Conservation (phyloP, 225 moss, liverwort and hornwort species). For the Polytrichum commune region DNA sequence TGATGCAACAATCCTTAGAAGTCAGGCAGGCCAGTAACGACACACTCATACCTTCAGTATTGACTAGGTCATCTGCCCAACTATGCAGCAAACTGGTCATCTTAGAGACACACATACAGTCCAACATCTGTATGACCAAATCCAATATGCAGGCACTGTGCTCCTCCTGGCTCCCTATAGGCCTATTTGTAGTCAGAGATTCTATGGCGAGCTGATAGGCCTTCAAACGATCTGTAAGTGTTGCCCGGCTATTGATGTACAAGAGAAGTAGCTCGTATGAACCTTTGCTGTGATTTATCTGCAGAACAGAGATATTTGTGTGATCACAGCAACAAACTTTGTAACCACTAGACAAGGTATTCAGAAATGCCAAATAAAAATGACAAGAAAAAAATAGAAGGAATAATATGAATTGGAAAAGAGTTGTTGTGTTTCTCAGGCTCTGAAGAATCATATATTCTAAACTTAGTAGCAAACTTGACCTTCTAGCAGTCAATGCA, state of each 20-base stretch:
- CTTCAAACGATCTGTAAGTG: constrained; percentile 48
- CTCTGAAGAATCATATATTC: too few relatives aligned
- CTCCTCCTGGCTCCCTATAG: constrained; percentile 23
- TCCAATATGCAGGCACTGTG: constrained; percentile 66
- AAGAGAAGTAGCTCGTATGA: constrained; percentile 80
- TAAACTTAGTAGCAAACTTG: too few relatives aligned
- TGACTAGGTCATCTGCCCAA: constrained; percentile 60
- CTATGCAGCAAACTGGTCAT: constrained; percentile 21
- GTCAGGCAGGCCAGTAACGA: constrained; percentile 49
- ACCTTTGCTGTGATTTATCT: constrained; percentile 67
- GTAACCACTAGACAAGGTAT: too few relatives aligned
- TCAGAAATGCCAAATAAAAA: too few relatives aligned
- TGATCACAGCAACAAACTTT: constrained; percentile 6
- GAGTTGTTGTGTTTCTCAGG: too few relatives aligned
- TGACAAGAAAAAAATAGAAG: too few relatives aligned
- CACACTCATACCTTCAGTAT: constrained; percentile 26
- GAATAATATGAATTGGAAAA: too few relatives aligned
- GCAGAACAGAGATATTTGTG: constrained; percentile 25
- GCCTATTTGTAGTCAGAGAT: constrained; percentile 27
- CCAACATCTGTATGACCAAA: constrained; percentile 68
- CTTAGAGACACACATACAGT: constrained; percentile 61
- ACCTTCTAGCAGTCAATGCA: too few relatives aligned
- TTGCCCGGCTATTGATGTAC: constrained; percentile 70
- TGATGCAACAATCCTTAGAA: constrained; percentile 59
- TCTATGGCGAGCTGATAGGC: constrained; percentile 62